These are phyloP conservation scores for Dothideomycetes sp. DNA, from an alignment of 2,329 filamentous ascomycete genomes.

Conservation along the genomic window DNA sequence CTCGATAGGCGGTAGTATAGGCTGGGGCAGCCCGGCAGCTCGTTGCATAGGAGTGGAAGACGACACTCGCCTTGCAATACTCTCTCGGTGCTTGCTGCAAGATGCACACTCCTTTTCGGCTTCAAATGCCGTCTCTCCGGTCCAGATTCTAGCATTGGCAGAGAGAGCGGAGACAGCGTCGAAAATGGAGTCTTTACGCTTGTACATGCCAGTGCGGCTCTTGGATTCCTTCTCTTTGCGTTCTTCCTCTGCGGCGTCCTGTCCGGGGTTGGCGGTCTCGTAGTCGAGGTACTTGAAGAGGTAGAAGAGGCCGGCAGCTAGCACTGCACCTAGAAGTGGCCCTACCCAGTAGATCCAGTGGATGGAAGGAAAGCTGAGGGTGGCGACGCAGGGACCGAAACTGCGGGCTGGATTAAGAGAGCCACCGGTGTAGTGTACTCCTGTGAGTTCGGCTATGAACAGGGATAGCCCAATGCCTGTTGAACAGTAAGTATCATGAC, in stretches of 20 bases:
- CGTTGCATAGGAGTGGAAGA: no score
- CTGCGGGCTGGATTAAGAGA: conserved; percentile 29
- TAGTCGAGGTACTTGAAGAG: conserved; percentile 30
- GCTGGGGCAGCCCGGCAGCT: no score
- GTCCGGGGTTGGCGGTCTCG: conserved; percentile 26
- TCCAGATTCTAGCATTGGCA: no score
- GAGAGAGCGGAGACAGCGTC: no score
- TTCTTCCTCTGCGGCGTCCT: conserved; percentile 27
- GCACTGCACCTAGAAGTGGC: neutral
- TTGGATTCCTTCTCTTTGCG: conserved; percentile 25
- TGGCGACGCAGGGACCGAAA: conserved; percentile 31
- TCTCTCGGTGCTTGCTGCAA: no score
- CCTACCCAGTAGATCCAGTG: conserved; percentile 31
- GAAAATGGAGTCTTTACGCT: no score
- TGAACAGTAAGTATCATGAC: conserved; percentile 2
- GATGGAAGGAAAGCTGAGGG: conserved; percentile 22
- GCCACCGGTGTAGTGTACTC: conserved; percentile 33
- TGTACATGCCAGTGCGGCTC: no score
- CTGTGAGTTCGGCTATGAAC: conserved; percentile 48
- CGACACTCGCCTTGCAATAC: no score
- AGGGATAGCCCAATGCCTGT: conserved; percentile 54
- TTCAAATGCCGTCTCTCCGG: no score
- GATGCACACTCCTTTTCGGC: no score
- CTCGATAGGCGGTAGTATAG: no score
- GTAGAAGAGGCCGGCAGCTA: conserved; percentile 26